Conservation (phyloP, 1,284 basidiomycete species). For the Sporisorium sorghi region DNA sequence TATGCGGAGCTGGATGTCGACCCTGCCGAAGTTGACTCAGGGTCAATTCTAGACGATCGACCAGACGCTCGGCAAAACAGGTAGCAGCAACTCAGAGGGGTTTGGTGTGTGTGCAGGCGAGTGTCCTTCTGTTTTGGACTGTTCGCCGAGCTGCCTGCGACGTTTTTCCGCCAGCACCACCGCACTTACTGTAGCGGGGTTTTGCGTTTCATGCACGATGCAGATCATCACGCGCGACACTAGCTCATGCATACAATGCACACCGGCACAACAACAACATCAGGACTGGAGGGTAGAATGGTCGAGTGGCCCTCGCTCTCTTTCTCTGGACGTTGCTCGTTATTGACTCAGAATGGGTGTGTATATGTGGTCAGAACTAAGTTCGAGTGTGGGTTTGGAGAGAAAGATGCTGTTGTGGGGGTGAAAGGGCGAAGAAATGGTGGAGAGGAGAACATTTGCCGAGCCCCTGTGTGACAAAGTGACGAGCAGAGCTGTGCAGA, state of each 20-base stretch:
- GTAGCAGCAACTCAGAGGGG: background rate
- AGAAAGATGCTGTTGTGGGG: no score
- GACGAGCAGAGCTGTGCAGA: no score
- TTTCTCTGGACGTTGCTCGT: no score
- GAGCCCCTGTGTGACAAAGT: background rate
- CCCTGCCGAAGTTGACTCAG: background rate
- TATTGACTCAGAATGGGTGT: no score
- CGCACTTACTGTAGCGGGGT: background rate
- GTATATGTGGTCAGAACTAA: no score
- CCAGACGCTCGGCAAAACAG: background rate
- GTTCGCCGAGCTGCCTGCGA: constrained; percentile 1
- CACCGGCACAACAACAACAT: background rate
- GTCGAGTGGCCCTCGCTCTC: no score
- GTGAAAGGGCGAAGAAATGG: no score
- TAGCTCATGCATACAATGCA: background rate
- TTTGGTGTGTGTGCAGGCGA: constrained; percentile 1
- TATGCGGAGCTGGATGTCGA: no score
- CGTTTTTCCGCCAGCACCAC: constrained; percentile 1
- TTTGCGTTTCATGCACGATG: background rate
- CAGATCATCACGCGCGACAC: constrained; percentile 2
- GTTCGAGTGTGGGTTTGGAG: no score
- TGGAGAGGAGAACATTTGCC: background rate
- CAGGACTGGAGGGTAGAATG: background rate
- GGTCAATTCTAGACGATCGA: background rate
- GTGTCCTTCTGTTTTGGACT: background rate